Base-by-base conservation (phyloP, 106 monocot genomes). In the Agapanthus africanus region DNA sequence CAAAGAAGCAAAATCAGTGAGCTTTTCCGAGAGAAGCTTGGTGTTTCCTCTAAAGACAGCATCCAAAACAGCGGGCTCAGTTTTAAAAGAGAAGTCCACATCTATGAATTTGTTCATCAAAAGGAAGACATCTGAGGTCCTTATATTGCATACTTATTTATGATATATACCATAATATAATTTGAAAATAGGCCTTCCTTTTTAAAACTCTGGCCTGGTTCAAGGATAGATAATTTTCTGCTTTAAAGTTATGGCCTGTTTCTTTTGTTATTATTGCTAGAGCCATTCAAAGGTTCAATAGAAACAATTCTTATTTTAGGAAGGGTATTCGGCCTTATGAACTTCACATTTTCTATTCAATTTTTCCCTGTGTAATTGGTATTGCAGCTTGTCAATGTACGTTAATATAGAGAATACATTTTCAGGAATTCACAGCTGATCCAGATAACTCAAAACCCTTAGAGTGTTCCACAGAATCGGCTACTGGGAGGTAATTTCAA, bases 1-100 rank as follows among this genome's bases (percentile, higher is more conserved):
- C 34, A 80, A 36, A 33, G 81, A 76, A 35, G 41, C 68, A 79
- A 82, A 67, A 59, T 56, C 81, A 28, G 63, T 69, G 37, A 35
- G 8, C 26, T 39, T 59, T 36, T 63, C 42, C 18, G 76, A 71
- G 41, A 75, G 50, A 77, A 85, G 63, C 32, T 34, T 56, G 52
- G 71, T n/a, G 40, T 40, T 66, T 14, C 73, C 62, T 35, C 51
- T 59, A 33, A 76, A 40, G 35, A 30, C 49, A 33, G 40, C 56
- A 72, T 69, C 90, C 41, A 73, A 47, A 15, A 34, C 46, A 1
- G 46, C 46, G 16, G 19, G 46, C 46, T 1, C 46, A n/a, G n/a
- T n/a, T n/a, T 66, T 14, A 18, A 78, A 51, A 37, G 73, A 80
- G 66, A 88, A 73, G 39, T 50, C 26, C 28, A 28, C 28, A 56